Evolutionary conservation across 495 filamentous ascomycete species (phyloP), one percentile per base, ranked within the genome.

Genomic region (Bathelium albidoporum): DNA sequence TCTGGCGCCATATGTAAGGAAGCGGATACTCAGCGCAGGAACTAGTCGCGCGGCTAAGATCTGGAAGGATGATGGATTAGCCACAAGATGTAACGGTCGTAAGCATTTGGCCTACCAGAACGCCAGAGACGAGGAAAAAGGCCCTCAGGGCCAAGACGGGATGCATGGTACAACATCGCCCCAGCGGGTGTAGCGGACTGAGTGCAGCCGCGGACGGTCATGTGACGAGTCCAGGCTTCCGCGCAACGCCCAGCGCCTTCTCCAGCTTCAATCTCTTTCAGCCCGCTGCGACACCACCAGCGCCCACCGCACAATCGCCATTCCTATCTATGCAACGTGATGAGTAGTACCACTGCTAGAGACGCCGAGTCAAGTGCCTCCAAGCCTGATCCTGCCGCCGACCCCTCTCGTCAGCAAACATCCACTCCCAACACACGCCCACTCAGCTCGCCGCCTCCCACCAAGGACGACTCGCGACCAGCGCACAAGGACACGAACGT

Each of bases 101-200:
- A 24, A 29, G 12, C 5, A 9, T 10, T 20, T 11, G 10, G 22
- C 49, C 9, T 55, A 55, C 49, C 0, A 29, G 2, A 7, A 16
- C 22, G 2, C n/a, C 22, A 55, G 49, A 55, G 53, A 78, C 65
- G 62, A 82, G 59, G 64, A 79, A 82, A 63, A 77, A 77, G 29
- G 69, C 68, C 64, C 78, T 75, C 52, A 81, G 64, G 49, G 69
- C 66, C 61, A 78, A 73, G 29, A 78, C 66, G 20, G 76, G 73
- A 65, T 81, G 76, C 75, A 79, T 61, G 14, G 14, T 10, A n/a
- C 20, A 20, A 20, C 12, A 49, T n/a, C 5, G 20, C 14, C 44
- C 5, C 14, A 49, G 5, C 1, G 1, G 5, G 34, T 39, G 34
- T 39, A 16, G 14, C 14, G 14, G 44, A 20, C 44, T 5, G 5